Base-by-base conservation (phyloP, 2,329 filamentous ascomycete species). In the Sordariomycetes sp. region DNA sequence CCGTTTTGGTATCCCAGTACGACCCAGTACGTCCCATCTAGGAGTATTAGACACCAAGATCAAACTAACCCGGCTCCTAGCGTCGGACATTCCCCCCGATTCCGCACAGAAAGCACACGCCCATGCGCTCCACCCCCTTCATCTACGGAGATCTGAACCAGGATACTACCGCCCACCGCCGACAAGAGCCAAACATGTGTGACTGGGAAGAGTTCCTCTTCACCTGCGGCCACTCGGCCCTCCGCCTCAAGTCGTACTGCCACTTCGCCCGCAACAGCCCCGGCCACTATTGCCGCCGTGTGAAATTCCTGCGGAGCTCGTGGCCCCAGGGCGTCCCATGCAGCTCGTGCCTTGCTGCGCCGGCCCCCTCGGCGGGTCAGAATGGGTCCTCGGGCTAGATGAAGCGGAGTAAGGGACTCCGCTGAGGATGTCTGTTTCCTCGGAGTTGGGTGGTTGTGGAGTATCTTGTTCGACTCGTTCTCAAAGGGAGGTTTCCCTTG, bases 261-360 rank as follows among this genome's bases (percentile, higher is more conserved):
- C 87, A 90, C 69, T 84, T 82, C 62, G 85, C 87, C 6, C 83
- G 87, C 59, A 89, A 87, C 65, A 83, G 89, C 62, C 81, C 81
- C 1, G 76, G 79, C 60, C 86, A 90, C 66, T 76, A 82, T 63
- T 90, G 87, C 68, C 80, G 80, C 61, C 77, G 82, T 12, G 80
- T 88, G 57, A 85, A 86, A 71, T 80, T 80, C 45, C 75, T 87
- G 59, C 77, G 81, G 25, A 72, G 81, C 60, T 80, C 80, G 65
- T 81, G 79, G 74, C 73, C 76, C 34, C 81, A 84, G 64, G 69
- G 67, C 4, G 72, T 77, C 13, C 69, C 75, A 17, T 86, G 84
- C 65, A 70, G 78, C 57, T 62, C 67, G 25, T 84, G 80, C 61
- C 10, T 12, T 8, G 17, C 28, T n/a, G 25, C n/a, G 36, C 17